Percentiles rank a stretch among this genome's conserved stretches.
phyloP scores from a whole-genome alignment of 2,329 filamentous ascomycete species.

The Bipolaris victoriae region DNA sequence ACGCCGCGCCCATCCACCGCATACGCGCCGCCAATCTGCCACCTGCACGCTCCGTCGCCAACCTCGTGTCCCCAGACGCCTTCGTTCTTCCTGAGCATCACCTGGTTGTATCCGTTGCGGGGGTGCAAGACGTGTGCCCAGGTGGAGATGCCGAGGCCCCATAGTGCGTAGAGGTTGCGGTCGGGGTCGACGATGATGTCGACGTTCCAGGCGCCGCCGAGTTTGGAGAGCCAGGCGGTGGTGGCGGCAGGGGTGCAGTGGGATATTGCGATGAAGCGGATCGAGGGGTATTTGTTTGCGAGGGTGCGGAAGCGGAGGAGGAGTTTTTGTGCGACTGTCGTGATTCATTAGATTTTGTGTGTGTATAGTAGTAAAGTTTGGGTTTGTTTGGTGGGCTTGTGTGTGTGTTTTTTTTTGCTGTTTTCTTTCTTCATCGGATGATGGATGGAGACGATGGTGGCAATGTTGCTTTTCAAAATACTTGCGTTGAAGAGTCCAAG shows the following conservation, averaged over 20 bases:
- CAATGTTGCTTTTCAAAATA: too few relatives aligned
- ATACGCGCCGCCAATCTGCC: conserved; percentile 46
- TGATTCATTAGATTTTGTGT: not conserved
- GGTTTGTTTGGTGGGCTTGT: not conserved
- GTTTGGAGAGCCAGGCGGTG: conserved; percentile 62
- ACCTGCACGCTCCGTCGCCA: conserved; percentile 44
- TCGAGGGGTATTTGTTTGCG: conserved; percentile 58
- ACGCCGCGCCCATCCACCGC: conserved; percentile 42
- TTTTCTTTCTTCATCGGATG: not conserved
- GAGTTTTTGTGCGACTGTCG: conserved; percentile 52
- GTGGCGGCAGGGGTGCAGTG: conserved; percentile 65
- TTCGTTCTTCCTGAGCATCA: conserved; percentile 44
- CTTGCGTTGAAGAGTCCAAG: too few relatives aligned
- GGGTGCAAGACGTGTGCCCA: conserved; percentile 45
- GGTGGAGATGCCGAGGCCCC: conserved; percentile 61
- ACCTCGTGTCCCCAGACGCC: conserved; percentile 45
- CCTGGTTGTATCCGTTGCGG: conserved; percentile 45
- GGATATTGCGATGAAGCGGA: conserved; percentile 65
- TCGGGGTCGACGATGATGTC: conserved; percentile 63
- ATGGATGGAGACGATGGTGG: too few relatives aligned
- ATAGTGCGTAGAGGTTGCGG: conserved; percentile 63
- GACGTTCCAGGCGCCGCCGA: conserved; percentile 65
- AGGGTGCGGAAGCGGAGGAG: conserved; percentile 64
- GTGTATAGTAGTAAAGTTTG: too few relatives aligned
- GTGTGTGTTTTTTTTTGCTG: not conserved